Evolutionary conservation across 106 monocot genomes (phyloP), one percentile per base, ranked within the genome.

Genomic region (Dioscorea alata): DNA sequence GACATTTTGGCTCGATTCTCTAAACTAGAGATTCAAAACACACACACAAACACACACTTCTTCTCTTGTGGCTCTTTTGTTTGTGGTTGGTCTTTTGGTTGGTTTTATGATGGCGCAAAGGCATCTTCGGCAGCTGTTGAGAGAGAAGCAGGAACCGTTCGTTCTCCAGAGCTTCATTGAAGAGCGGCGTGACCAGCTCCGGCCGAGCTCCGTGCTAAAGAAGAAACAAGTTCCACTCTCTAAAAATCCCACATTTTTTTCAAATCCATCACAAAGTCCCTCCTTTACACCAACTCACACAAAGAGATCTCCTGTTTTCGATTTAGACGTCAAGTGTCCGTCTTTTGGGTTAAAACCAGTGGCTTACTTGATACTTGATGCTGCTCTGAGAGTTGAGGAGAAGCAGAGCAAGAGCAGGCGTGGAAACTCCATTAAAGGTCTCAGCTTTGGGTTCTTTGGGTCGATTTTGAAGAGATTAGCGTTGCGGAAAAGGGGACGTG

Each of bases 141-240:
- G 63, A n/a, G 73, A 79, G 49, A 73, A 79, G 61, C 79, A 79
- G 63, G 79, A 79, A 61, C 79, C 79, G 18, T 79, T 79, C 67
- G 73, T 67, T n/a, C 73, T 79, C 15, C 15, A 79, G 54, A 64
- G 60, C 68, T 79, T 58, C 67, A 60, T 79, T 33, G 68, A 56
- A 20, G 79, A 79, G 67, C 52, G 68, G 32, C 72, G 78, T 19
- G 32, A 19, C 69, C 76, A 69, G 32, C 63, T 76, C 23, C 61
- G 54, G 4, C 54, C 4, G 7, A 18, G 54, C 13, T 32, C 49
- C 21, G 28, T 33, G 18, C n/a, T 35, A n/a, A n/a, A n/a, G 15
- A n/a, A 53, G 23, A 32, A 18, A 18, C 52, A 31, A n/a, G 13
- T 16, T 14, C 12, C 59, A 49, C 22, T 18, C 16, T 67, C 66